Evolutionary conservation across 2,329 filamentous ascomycete genomes (phyloP).

Genomic region (Botrytis paeoniae): DNA sequence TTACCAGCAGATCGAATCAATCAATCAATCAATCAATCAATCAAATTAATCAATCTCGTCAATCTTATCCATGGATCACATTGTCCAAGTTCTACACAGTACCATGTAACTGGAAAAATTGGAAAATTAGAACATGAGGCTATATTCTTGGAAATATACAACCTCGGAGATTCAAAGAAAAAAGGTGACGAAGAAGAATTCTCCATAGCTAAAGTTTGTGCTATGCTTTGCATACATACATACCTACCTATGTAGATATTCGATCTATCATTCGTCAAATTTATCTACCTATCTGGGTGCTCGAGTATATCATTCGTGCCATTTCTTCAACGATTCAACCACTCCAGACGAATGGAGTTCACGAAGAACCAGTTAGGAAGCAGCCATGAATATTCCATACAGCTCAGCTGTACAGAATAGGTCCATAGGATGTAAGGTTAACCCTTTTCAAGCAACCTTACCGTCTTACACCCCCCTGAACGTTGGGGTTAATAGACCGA

Average conservation of each 20-base stretch:
- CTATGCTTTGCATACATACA: constrained; percentile 7
- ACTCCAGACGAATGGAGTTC: background rate
- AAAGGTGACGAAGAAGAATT: constrained; percentile 7
- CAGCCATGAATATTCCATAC: background rate
- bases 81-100: background rate
- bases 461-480: constrained; percentile 4
- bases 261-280: constrained; percentile 9
- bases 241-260: background rate
- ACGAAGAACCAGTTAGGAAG: background rate
- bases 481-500: constrained; percentile 5
- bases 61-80: background rate
- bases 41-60: background rate
- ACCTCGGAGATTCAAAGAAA: background rate
- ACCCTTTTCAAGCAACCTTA: background rate
- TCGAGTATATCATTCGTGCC: background rate
- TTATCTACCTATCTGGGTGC: background rate
- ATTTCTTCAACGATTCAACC: background rate
- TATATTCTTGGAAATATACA: background rate
- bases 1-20: background rate
- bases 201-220: constrained; percentile 2
- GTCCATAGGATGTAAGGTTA: constrained; percentile 4
- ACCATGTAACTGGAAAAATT: background rate
- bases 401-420: background rate
- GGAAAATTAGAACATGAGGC: background rate
- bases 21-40: background rate